Evolutionary conservation across 306 rosid genomes (phyloP).

Genomic region (Aeschynomene evenia): DNA sequence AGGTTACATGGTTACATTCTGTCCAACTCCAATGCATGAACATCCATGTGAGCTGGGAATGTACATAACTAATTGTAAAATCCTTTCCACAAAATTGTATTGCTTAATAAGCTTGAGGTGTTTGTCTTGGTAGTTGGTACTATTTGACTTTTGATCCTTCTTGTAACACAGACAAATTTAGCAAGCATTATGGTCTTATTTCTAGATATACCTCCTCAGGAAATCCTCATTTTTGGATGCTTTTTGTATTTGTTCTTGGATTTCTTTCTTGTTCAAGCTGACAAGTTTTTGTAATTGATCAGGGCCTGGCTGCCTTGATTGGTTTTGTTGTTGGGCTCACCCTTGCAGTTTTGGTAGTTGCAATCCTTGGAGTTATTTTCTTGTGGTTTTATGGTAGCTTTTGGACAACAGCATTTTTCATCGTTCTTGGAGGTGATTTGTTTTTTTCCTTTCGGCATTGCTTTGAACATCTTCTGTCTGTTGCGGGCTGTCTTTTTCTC

Average conservation of each 20-base stretch:
- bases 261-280: slow-evolving; percentile 11
- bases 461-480: slow-evolving; percentile 22
- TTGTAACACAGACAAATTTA: neutral
- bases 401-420: slow-evolving; percentile 74
- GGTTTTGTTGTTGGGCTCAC: slow-evolving; percentile 69
- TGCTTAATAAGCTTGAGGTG: slow-evolving; percentile 19
- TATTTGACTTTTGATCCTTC: slow-evolving; percentile 11
- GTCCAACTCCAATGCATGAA: slow-evolving; percentile 19
- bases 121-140: slow-evolving; percentile 24
- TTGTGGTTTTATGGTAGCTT: slow-evolving; percentile 97
- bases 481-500: neutral
- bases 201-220: slow-evolving; percentile 2
- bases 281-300: slow-evolving; percentile 33
- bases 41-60: slow-evolving; percentile 8
- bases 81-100: neutral
- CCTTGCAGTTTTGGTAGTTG: slow-evolving; percentile 70
- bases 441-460: slow-evolving; percentile 29
- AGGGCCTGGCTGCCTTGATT: slow-evolving; percentile 68
- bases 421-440: slow-evolving; percentile 82
- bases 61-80: slow-evolving; percentile 15
- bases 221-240: slow-evolving; percentile 1
- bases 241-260: slow-evolving; percentile 20
- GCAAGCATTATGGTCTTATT: neutral
- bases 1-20: neutral
- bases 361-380: slow-evolving; percentile 62